phyloP scores from a whole-genome alignment of 768 basidiomycete genomes.

The Ramaria sp. region DNA sequence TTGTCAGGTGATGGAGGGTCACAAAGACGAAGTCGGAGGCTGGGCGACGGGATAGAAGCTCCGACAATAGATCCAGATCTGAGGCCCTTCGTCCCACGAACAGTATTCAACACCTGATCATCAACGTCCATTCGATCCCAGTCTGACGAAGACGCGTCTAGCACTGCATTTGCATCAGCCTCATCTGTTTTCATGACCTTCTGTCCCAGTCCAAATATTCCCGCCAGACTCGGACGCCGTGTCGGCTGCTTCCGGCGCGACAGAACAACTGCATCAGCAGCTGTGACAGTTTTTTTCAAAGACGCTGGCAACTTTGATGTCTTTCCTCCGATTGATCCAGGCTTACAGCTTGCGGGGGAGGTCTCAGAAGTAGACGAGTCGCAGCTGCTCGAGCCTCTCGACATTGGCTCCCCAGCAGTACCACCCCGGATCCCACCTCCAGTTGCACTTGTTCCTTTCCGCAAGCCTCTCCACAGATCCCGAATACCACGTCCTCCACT shows the following conservation, averaged over 20 bases:
- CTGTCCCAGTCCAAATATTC: slow-evolving; percentile 5
- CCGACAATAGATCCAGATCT: not conserved
- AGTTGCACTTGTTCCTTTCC: not conserved
- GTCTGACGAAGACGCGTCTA: slow-evolving; percentile 2
- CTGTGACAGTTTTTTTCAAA: not conserved
- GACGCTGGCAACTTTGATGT: not conserved
- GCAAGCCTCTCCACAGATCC: slow-evolving; percentile 4
- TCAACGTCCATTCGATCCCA: not conserved
- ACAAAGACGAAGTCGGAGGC: not conserved
- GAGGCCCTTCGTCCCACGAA: not conserved
- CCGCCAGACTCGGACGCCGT: slow-evolving; percentile 5
- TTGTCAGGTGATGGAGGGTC: not conserved
- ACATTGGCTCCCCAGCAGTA: not conserved
- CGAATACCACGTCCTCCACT: not conserved
- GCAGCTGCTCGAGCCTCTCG: not conserved
- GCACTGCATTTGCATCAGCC: no score
- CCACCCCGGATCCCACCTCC: not conserved
- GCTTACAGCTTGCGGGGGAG: not conserved
- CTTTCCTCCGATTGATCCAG: not conserved
- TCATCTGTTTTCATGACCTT: not conserved
- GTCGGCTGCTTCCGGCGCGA: not conserved
- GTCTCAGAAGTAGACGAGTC: slow-evolving; percentile 2
- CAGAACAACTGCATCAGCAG: not conserved
- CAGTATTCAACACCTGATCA: not conserved
- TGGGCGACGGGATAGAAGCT: not conserved